Base-by-base conservation (phyloP, 306 rosid genomes). In the Fagus crenata region DNA sequence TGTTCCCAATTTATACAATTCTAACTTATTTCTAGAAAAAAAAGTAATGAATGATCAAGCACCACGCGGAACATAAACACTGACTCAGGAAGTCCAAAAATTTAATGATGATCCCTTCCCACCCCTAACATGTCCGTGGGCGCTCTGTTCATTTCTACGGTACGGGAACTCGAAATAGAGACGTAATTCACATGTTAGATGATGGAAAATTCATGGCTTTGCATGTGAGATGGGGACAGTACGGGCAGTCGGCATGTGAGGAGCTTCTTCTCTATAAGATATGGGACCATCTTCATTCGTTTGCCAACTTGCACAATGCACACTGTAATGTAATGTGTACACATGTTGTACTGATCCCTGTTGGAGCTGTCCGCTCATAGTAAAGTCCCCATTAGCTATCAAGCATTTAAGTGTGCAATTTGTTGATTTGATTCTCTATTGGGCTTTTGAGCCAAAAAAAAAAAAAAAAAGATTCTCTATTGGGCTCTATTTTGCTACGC, bases 211-310 rank as follows among this genome's bases (percentile, higher is more conserved):
- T 63, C 65, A 67, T 1, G 40, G 46, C 22, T 28, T 79, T 53
- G 51, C 87, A 84, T 72, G 84, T 80, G 87, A 76, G 76, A 32
- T 43, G 63, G 81, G 72, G 84, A 42, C 73, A 79, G 6, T 43
- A 22, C 28, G 28, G 49, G 9, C 81, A 75, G 55, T 0, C 11
- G 35, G 58, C 83, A 83, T 64, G 78, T 79, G 81, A 74, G 78
- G 53, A 12, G 18, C 42, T 17, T 58, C 41, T 65, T 72, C 68
- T 51, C 18, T 7, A n/a, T 9, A 15, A 28, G 39, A 1, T 7
- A 59, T 55, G 74, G 83, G 74, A 53, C 86, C 49, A 41, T 42
- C 67, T 54, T 53, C 17, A 3, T 36, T 55, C 75, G 18, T 8
- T 36, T 37, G 32, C 73, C 72, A 75, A 53, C 77, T 75, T 60